Evolutionary conservation across 345 rosid species (phyloP).

Genomic region (Syzygium jambos): DNA sequence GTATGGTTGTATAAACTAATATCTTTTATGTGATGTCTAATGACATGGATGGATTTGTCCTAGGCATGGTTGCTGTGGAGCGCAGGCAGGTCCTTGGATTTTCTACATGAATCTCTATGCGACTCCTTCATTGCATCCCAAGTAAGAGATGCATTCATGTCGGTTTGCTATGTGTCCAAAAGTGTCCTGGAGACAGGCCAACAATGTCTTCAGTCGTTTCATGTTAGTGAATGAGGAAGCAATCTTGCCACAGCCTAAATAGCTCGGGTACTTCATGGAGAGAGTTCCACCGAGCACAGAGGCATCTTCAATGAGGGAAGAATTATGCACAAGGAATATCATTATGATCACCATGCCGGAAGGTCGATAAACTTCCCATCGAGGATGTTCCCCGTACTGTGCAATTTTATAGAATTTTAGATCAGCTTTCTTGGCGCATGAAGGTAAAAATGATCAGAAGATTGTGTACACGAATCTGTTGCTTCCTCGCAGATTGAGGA

Average conservation of each 20-base stretch:
- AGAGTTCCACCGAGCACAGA: not conserved
- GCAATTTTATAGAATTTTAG: too few relatives aligned
- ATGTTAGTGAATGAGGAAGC: constrained; percentile 15
- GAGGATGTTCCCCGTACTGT: too few relatives aligned
- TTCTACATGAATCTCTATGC: constrained; percentile 1
- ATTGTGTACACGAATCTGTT: too few relatives aligned
- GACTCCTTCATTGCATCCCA: not conserved
- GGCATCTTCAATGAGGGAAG: not conserved
- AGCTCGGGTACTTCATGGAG: constrained; percentile 10
- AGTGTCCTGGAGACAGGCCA: constrained; percentile 13
- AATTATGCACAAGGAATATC: not conserved
- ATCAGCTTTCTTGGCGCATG: too few relatives aligned
- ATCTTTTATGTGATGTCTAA: not conserved
- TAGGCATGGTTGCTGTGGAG: constrained; percentile 27
- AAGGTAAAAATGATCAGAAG: too few relatives aligned
- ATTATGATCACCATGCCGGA: constrained; percentile 1
- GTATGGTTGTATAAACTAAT: not conserved
- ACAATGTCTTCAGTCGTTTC: constrained; percentile 11
- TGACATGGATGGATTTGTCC: not conserved
- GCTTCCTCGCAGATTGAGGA: too few relatives aligned
- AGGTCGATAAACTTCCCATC: too few relatives aligned
- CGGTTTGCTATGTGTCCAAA: constrained; percentile 17
- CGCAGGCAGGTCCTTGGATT: not conserved
- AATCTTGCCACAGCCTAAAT: constrained; percentile 2
- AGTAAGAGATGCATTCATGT: constrained; percentile 13